Evolutionary conservation across 176 grass and related monocot genomes (phyloP).

Genomic region (Thalia dealbata): DNA sequence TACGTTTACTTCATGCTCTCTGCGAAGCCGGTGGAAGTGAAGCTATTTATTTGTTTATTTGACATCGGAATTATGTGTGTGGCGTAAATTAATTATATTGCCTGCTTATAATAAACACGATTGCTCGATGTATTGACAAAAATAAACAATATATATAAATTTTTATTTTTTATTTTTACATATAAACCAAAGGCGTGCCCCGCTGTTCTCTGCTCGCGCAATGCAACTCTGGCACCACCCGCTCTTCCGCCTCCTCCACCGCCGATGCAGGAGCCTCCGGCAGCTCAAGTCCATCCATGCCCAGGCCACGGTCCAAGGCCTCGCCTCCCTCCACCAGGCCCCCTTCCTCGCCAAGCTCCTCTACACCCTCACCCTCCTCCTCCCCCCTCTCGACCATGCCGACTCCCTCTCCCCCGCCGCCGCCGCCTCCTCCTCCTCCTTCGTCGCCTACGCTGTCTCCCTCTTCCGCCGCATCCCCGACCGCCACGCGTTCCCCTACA

Average conservation of each 20-base stretch:
- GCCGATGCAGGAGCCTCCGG: background rate
- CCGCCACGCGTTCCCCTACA: background rate
- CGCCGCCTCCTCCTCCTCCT: slow-evolving; percentile 23
- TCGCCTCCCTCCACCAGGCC: background rate
- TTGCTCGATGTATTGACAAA: no score
- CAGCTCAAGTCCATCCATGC: slow-evolving; percentile 7
- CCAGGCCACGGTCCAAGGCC: background rate
- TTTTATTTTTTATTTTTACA: no score
- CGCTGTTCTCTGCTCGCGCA: no score
- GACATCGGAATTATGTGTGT: no score
- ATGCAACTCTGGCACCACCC: background rate
- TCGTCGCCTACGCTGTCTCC: slow-evolving; percentile 30
- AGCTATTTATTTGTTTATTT: no score
- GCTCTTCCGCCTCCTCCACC: background rate
- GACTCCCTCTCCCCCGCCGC: slow-evolving; percentile 25
- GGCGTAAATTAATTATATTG: no score
- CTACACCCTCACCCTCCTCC: slow-evolving; percentile 9
- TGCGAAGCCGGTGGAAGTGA: background rate
- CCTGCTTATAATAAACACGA: no score
- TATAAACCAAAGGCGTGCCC: no score
- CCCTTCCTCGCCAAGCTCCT: background rate
- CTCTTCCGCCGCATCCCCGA: slow-evolving; percentile 8
- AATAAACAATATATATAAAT: no score
- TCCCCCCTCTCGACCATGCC: slow-evolving; percentile 5
- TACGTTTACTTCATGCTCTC: no score